Percentiles rank a stretch among this genome's conserved stretches.
Evolutionary conservation across 768 basidiomycete species (phyloP).

Genomic region (Amanita inopinata): DNA sequence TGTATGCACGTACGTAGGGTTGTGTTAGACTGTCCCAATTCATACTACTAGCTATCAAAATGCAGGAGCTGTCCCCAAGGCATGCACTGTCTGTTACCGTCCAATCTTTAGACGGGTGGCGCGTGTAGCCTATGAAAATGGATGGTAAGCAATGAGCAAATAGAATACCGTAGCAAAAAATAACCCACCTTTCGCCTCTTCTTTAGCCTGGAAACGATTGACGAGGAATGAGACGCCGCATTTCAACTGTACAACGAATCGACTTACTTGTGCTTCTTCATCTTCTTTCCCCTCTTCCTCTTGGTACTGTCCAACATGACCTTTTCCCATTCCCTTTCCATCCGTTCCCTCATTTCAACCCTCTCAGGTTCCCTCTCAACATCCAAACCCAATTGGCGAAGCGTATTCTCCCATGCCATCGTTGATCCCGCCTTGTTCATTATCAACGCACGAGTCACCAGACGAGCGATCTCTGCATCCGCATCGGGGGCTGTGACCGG

Average conservation of each 20-base stretch:
- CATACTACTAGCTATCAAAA: slow-evolving; percentile 7
- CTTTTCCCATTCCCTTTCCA: slow-evolving; percentile 52
- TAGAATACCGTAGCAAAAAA: not conserved
- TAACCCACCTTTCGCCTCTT: slow-evolving; percentile 76
- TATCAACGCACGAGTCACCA: slow-evolving; percentile 67
- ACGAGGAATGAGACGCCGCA: slow-evolving; percentile 1
- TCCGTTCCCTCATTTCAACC: slow-evolving; percentile 40
- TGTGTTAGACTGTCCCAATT: not conserved
- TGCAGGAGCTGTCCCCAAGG: too few relatives aligned
- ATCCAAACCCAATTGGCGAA: slow-evolving; percentile 56
- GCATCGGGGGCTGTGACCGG: slow-evolving; percentile 51
- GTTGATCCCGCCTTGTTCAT: slow-evolving; percentile 54
- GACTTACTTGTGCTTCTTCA: slow-evolving; percentile 93
- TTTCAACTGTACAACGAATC: slow-evolving; percentile 4
- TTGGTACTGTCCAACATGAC: slow-evolving; percentile 73
- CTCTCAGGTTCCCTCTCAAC: slow-evolving; percentile 38
- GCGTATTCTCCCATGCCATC: slow-evolving; percentile 57
- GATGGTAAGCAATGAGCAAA: slow-evolving; percentile 12
- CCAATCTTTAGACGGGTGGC: slow-evolving; percentile 25
- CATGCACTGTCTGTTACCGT: slow-evolving; percentile 15
- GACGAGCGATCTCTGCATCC: slow-evolving; percentile 72
- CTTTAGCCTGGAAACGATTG: slow-evolving; percentile 51
- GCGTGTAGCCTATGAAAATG: slow-evolving; percentile 35
- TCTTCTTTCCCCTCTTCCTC: slow-evolving; percentile 86
- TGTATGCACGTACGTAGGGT: too few relatives aligned